Evolutionary conservation across 805 yeast genomes (phyloP).

Genomic region (Grigorovia yakushimaensis): DNA sequence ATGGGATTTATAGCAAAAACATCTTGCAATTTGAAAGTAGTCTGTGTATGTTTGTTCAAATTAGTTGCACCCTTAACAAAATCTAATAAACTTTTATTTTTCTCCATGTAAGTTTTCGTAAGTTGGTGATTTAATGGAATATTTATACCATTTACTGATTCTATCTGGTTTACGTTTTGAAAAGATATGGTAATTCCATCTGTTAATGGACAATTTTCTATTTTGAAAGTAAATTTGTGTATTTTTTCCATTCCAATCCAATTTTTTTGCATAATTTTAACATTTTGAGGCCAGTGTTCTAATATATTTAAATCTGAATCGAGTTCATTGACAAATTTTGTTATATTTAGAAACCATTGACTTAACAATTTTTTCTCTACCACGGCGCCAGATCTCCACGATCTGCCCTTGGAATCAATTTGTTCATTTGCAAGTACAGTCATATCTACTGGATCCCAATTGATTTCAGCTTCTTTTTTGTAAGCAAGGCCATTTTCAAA

Average conservation of each 20-base stretch:
- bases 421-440: conserved; percentile 96
- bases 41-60: not conserved
- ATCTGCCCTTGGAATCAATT: conserved; percentile 79
- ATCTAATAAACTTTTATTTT: not conserved
- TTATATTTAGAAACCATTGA: conserved; percentile 92
- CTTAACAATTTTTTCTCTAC: conserved; percentile 75
- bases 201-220: not conserved
- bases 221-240: not conserved
- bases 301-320: conserved; percentile 53
- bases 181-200: not conserved
- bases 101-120: not conserved
- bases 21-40: not conserved
- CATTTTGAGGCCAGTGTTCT: conserved; percentile 78
- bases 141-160: not conserved
- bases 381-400: conserved; percentile 95
- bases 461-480: conserved; percentile 76
- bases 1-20: not conserved
- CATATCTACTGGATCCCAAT: conserved; percentile 96
- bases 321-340: conserved; percentile 64
- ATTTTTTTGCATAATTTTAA: conserved; percentile 79
- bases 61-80: not conserved
- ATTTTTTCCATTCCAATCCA: conserved; percentile 67
- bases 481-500: conserved; percentile 76
- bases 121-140: not conserved
- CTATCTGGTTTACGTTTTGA: not conserved